Conservation (phyloP, 352 stramenopile species). For the Phytophthora aleatoria region DNA sequence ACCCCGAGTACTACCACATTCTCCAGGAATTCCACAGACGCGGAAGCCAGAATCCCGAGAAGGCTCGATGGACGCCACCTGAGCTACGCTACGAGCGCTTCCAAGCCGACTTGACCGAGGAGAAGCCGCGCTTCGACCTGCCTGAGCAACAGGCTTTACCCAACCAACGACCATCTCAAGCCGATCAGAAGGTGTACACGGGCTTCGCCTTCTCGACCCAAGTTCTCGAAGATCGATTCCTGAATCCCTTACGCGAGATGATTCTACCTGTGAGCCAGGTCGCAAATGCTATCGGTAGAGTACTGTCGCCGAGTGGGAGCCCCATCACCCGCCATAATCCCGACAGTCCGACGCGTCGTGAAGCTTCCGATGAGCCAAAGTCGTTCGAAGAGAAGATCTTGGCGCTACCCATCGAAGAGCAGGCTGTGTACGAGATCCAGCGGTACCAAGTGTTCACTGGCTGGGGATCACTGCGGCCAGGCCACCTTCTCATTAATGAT, state of each 20-base stretch:
- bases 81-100: slow-evolving; percentile 76
- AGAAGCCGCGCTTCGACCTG: slow-evolving; percentile 69
- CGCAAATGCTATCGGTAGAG: slow-evolving; percentile 42
- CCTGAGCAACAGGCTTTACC: slow-evolving; percentile 43
- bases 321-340: slow-evolving; percentile 36
- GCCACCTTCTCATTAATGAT: slow-evolving; percentile 79
- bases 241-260: slow-evolving; percentile 78
- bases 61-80: slow-evolving; percentile 66
- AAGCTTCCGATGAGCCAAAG: slow-evolving; percentile 30
- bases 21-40: slow-evolving; percentile 75
- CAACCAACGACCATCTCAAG: slow-evolving; percentile 23
- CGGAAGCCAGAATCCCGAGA: slow-evolving; percentile 41
- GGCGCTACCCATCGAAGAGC: slow-evolving; percentile 59
- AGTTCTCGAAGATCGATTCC: slow-evolving; percentile 75
- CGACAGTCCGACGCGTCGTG: slow-evolving; percentile 28
- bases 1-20: slow-evolving; percentile 89
- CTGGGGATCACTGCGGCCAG: slow-evolving; percentile 78
- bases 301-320: slow-evolving; percentile 34
- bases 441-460: slow-evolving; percentile 85
- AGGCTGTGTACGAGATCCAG: slow-evolving; percentile 83
- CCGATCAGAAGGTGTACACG: slow-evolving; percentile 64
- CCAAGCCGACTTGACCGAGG: slow-evolving; percentile 58
- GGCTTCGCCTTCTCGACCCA: slow-evolving; percentile 88
- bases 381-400: slow-evolving; percentile 74
- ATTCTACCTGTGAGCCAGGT: slow-evolving; percentile 72